These are phyloP conservation scores for Phaffomyces thermotolerans DNA, from an alignment of 805 yeast species.

Conservation along the genomic window DNA sequence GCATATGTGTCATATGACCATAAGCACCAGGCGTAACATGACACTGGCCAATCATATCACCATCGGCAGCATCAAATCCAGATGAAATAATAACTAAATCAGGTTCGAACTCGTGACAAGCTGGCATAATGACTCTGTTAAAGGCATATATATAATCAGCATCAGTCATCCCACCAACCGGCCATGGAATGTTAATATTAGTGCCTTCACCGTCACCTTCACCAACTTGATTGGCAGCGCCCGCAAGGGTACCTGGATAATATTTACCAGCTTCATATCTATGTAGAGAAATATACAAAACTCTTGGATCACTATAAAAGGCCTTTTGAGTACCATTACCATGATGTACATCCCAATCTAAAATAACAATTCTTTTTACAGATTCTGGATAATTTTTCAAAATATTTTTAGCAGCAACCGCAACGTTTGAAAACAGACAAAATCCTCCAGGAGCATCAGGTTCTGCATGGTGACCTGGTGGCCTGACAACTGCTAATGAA, in stretches of 20 bases:
- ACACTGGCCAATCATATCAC: conserved; percentile 95
- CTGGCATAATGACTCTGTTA: conserved; percentile 77
- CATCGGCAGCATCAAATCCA: conserved; percentile 98
- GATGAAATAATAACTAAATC: conserved; percentile 89
- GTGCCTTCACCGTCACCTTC: conserved; percentile 82
- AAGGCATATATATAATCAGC: conserved; percentile 94
- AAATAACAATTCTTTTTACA: conserved; percentile 70
- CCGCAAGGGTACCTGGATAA: conserved; percentile 90
- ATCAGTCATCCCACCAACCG: conserved; percentile 83
- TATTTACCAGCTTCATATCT: conserved; percentile 87
- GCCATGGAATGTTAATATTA: conserved; percentile 92
- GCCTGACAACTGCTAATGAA: conserved; percentile 90
- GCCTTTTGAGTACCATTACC: conserved; percentile 98
- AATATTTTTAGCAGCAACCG: conserved; percentile 89
- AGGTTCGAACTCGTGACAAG: conserved; percentile 83
- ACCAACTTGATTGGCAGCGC: conserved; percentile 76
- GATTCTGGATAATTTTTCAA: conserved; percentile 80
- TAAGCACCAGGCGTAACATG: conserved; percentile 94
- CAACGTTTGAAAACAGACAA: conserved; percentile 92
- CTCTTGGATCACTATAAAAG: conserved; percentile 82
- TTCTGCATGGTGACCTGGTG: conserved; percentile 99
- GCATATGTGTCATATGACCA: conserved; percentile 91
- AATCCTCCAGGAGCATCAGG: conserved; percentile 97
- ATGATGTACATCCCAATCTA: conserved; percentile 99
- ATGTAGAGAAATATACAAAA: conserved; percentile 84